A percentile compares a stretch with the other conserved stretches of the same genome.
Evolutionary conservation across 202 grass and related monocot genomes (phyloP).

Genomic region (Carex arenaria): DNA sequence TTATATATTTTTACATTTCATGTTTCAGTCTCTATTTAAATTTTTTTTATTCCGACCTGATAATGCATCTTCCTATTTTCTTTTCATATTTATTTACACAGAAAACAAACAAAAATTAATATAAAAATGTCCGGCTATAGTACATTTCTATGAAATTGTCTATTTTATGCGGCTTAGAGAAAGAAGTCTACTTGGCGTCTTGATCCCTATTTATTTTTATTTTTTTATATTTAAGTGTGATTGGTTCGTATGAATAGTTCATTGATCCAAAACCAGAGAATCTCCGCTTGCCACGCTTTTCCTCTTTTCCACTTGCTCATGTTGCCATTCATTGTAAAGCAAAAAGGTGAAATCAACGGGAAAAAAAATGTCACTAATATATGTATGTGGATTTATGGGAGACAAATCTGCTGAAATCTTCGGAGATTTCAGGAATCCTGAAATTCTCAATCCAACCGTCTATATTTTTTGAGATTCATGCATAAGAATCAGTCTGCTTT

Average conservation of each 20-base stretch:
- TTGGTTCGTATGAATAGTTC: background rate
- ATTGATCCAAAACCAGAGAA: constrained; percentile 10
- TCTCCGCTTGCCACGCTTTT: background rate
- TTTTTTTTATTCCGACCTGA: too few species aligned
- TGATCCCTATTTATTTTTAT: background rate
- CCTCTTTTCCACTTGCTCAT: background rate
- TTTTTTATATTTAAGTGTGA: background rate
- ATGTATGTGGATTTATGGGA: background rate
- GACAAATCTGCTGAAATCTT: too few species aligned
- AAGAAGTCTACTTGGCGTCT: background rate
- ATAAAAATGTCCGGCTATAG: too few species aligned
- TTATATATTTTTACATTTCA: too few species aligned
- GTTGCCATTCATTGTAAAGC: background rate
- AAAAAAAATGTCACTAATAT: background rate
- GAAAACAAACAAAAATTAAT: too few species aligned
- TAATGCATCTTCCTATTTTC: too few species aligned
- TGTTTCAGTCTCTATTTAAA: too few species aligned
- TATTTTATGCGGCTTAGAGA: background rate
- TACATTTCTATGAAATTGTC: background rate
- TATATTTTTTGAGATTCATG: too few species aligned
- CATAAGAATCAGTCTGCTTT: too few species aligned
- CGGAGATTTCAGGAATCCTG: too few species aligned
- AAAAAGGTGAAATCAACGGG: background rate
- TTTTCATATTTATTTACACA: too few species aligned
- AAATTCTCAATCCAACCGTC: too few species aligned